These are phyloP conservation scores for Botrytis fabae DNA, from an alignment of 2,329 filamentous ascomycete species.

Conservation along the genomic window DNA sequence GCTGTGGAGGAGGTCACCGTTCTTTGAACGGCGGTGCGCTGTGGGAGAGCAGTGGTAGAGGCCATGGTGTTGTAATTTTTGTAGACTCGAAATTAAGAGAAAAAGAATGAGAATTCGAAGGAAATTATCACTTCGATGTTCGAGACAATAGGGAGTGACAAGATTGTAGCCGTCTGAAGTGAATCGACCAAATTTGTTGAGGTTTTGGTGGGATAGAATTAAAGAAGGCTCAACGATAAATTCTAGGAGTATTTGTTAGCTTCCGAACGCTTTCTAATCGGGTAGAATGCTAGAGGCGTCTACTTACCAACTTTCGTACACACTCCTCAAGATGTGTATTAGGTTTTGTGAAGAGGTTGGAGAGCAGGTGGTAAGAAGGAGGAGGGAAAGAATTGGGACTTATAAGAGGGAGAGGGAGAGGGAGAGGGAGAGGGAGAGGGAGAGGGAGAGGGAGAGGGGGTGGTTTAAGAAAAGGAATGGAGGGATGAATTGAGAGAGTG, in stretches of 20 bases:
- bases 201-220: constrained; percentile 9
- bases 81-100: background rate
- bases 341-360: background rate
- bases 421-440: background rate
- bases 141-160: background rate
- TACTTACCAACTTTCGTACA: constrained; percentile 11
- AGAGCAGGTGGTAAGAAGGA: background rate
- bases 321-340: constrained; percentile 16
- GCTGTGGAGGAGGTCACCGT: constrained; percentile 36
- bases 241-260: background rate
- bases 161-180: constrained; percentile 1
- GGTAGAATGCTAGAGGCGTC: background rate
- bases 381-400: background rate
- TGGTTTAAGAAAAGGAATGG: background rate
- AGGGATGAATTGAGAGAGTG: background rate
- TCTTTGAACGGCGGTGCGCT: constrained; percentile 32
- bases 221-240: constrained; percentile 17
- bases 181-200: constrained; percentile 20
- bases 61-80: constrained; percentile 34
- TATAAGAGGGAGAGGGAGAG: background rate
- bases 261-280: background rate
- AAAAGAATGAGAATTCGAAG: constrained; percentile 3
- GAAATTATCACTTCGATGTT: constrained; percentile 1
- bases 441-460: background rate
- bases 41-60: constrained; percentile 38